Evolutionary conservation across 352 stramenopile genomes (phyloP).

Genomic region (Phytophthora melonis): DNA sequence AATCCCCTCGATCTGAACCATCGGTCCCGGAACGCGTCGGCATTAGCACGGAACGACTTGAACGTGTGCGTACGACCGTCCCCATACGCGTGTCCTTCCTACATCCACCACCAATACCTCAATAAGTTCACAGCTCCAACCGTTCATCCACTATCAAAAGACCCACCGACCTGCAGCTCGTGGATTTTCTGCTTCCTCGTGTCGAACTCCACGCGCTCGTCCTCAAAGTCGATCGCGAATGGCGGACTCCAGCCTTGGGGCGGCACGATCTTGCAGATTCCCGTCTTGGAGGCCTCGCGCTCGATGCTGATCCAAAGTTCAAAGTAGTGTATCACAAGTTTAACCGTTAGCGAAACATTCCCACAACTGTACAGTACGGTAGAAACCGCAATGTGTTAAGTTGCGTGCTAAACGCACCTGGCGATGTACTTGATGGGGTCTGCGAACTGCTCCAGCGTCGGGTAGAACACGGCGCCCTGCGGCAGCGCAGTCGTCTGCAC

Average conservation of each 20-base stretch:
- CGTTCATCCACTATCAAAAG: background rate
- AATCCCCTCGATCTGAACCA: slow-evolving; percentile 62
- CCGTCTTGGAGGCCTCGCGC: slow-evolving; percentile 64
- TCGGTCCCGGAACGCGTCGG: slow-evolving; percentile 57
- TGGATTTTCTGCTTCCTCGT: slow-evolving; percentile 96
- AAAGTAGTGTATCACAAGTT: too few relatives aligned
- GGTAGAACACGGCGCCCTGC: slow-evolving; percentile 71
- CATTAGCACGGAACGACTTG: slow-evolving; percentile 68
- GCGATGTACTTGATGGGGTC: slow-evolving; percentile 91
- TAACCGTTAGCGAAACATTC: background rate
- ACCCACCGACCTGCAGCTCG: slow-evolving; percentile 52
- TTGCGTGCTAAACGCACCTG: slow-evolving; percentile 40
- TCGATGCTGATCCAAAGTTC: slow-evolving; percentile 54
- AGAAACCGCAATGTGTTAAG: background rate
- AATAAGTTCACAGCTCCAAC: background rate
- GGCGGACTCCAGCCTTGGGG: slow-evolving; percentile 93
- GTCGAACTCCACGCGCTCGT: slow-evolving; percentile 75
- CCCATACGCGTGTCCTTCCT: slow-evolving; percentile 76
- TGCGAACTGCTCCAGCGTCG: slow-evolving; percentile 88
- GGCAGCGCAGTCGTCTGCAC: slow-evolving; percentile 40
- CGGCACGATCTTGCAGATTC: slow-evolving; percentile 99
- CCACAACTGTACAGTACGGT: background rate
- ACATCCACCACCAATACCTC: background rate
- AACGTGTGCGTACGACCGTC: slow-evolving; percentile 73
- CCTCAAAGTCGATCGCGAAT: slow-evolving; percentile 75